Evolutionary conservation across 306 rosid species (phyloP).

Genomic region (Lathyrus aphaca): DNA sequence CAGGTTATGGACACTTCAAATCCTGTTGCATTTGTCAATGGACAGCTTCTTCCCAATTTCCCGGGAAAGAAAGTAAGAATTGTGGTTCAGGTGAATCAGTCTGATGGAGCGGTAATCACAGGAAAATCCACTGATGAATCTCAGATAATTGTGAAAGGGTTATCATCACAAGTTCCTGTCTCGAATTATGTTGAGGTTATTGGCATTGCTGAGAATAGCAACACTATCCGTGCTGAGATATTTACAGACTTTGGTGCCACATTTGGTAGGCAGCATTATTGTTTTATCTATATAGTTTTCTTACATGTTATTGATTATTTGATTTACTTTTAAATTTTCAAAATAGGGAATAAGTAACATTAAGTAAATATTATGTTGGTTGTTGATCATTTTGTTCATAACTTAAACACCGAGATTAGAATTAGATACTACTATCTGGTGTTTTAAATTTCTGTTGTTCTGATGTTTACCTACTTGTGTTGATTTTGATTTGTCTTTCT

Average conservation of each 20-base stretch:
- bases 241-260: conserved; percentile 60
- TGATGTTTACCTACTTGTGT: not conserved
- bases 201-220: conserved; percentile 56
- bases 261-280: conserved; percentile 45
- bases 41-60: conserved; percentile 44
- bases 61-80: conserved; percentile 57
- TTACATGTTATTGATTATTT: not conserved
- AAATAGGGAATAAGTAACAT: not conserved
- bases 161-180: conserved; percentile 53
- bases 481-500: conserved; percentile 28
- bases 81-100: conserved; percentile 54
- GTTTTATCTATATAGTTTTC: not conserved
- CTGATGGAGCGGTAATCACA: conserved; percentile 33
- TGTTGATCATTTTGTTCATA: not conserved
- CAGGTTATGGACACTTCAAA: conserved; percentile 57
- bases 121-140: conserved; percentile 53
- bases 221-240: conserved; percentile 46
- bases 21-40: conserved; percentile 59
- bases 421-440: not conserved
- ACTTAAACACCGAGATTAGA: not conserved
- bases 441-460: conserved; percentile 2
- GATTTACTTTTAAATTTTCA: not conserved
- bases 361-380: not conserved
- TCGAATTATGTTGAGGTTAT: conserved; percentile 53
- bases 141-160: conserved; percentile 47